These are phyloP conservation scores for Alternaria solani DNA, from an alignment of 2,329 filamentous ascomycete species.

Conservation along the genomic window DNA sequence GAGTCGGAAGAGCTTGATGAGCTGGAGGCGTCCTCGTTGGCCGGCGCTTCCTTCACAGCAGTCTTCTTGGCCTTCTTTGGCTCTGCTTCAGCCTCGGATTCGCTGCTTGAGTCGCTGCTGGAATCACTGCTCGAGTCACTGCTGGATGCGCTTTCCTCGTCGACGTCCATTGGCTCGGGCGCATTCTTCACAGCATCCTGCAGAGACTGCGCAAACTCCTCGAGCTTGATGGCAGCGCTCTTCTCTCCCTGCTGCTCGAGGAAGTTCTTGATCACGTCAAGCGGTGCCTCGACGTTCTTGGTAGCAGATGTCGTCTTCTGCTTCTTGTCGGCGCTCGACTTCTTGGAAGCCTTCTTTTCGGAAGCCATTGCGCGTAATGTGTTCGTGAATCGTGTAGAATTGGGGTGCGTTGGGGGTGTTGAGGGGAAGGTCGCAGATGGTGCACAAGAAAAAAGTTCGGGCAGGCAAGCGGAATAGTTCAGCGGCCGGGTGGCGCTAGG, in stretches of 20 bases:
- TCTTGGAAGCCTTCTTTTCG: conserved; percentile 29
- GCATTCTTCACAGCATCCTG: conserved; percentile 22
- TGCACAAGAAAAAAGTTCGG: conserved; percentile 32
- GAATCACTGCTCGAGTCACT: conserved; percentile 34
- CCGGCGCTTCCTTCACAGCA: conserved; percentile 20
- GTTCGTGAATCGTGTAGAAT: background rate
- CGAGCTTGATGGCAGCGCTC: conserved; percentile 40
- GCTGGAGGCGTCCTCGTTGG: conserved; percentile 20
- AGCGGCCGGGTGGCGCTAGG: conserved; percentile 26
- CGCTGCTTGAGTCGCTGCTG: conserved; percentile 40
- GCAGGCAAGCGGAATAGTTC: conserved; percentile 24
- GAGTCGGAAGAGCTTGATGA: conserved; percentile 28
- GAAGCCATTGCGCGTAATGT: conserved; percentile 35
- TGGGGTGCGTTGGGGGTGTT: conserved; percentile 2
- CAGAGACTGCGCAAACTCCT: conserved; percentile 43
- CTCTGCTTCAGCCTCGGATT: conserved; percentile 42
- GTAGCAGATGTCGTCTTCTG: conserved; percentile 15
- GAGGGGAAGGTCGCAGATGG: conserved; percentile 12
- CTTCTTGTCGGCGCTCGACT: conserved; percentile 29
- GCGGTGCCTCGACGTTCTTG: conserved; percentile 18
- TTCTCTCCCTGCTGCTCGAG: conserved; percentile 46
- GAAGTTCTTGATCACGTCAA: conserved; percentile 48
- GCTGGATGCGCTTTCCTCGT: conserved; percentile 34
- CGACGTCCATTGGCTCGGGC: conserved; percentile 44
- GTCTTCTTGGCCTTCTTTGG: conserved; percentile 29